A percentile compares a stretch with the other conserved stretches of the same genome.
phyloP scores from a whole-genome alignment of 345 rosid genomes.

The Eucalyptus erythrocorys region DNA sequence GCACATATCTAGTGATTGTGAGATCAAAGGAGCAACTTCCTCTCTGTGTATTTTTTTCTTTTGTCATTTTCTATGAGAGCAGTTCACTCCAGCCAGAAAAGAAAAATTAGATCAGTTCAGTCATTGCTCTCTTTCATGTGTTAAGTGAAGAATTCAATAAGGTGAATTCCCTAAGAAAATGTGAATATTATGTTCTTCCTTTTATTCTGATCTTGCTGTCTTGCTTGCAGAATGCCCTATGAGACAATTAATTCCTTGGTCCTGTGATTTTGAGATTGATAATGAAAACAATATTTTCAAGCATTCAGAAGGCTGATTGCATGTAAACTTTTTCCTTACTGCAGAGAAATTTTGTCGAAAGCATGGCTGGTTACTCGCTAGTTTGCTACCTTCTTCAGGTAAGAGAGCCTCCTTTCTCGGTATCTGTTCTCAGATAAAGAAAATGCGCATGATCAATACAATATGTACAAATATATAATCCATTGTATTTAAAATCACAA shows the following conservation, averaged over 20 bases:
- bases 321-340: not conserved
- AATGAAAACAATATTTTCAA: not conserved
- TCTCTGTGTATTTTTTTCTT: not conserved
- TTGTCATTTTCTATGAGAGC: not conserved
- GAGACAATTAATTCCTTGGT: not conserved
- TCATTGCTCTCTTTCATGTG: not conserved
- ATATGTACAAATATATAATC: not conserved
- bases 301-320: not conserved
- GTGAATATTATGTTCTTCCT: not conserved
- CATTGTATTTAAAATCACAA: not conserved
- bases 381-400: slow-evolving; percentile 99
- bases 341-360: slow-evolving; percentile 99
- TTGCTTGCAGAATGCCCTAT: not conserved
- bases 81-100: not conserved
- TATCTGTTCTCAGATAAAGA: not conserved
- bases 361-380: slow-evolving; percentile 99
- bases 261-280: not conserved
- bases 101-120: not conserved
- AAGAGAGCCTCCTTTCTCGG: not conserved
- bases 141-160: not conserved
- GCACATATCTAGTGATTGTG: not conserved
- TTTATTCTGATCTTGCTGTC: not conserved
- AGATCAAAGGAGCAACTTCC: not conserved
- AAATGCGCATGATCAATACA: not conserved
- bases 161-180: not conserved